Evolutionary conservation across 2,329 filamentous ascomycete species (phyloP), one percentile per base, ranked within the genome.

Genomic region (Sclerotinia sclerotiorum): DNA sequence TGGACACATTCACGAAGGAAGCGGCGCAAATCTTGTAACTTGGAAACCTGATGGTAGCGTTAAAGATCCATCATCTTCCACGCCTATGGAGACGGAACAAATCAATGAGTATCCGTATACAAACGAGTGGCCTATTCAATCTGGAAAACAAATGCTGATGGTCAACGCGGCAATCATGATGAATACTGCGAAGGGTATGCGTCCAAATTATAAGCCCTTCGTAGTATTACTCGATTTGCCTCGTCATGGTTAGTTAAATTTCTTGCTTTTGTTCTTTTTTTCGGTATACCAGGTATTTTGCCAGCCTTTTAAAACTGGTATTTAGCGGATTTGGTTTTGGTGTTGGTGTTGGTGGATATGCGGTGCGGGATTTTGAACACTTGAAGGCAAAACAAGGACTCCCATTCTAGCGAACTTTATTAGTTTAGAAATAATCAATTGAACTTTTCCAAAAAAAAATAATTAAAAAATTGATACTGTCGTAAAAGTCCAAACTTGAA

Each of bases 1-100:
- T 68, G 85, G 85, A 0, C 86, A 87, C 69, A 83, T 87, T 19
- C 85, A 87, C 72, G 83, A 86, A 71, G 82, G 80, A 0, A 89
- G 85, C 84, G 87, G 87, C 5, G 83, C 80, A 0, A 83, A 82
- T 66, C 70, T 85, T 3, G 81, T 86, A 0, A 77, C 78, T 0
- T 90, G 86, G 87, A 77, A 80, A 2, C 19, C 64, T 11, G 72
- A 73, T 51, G 71, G 70, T 70, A 46, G 72, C 70, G 62, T 46
- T 69, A 74, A 35, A 74, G 78, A 70, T 74, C 70, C 79, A 58
- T 74, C 78, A 7, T 81, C 74, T 55, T 76, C 75, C 19, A 74
- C 68, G 29, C 65, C 65, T 46, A 56, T 71, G 52, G 70, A 72
- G 54, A 75, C 68, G 10, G 69, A 71, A 68, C 68, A 75, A 19